Evolutionary conservation across 139 green algal genomes (phyloP).

Genomic region (Chlorella sp.): DNA sequence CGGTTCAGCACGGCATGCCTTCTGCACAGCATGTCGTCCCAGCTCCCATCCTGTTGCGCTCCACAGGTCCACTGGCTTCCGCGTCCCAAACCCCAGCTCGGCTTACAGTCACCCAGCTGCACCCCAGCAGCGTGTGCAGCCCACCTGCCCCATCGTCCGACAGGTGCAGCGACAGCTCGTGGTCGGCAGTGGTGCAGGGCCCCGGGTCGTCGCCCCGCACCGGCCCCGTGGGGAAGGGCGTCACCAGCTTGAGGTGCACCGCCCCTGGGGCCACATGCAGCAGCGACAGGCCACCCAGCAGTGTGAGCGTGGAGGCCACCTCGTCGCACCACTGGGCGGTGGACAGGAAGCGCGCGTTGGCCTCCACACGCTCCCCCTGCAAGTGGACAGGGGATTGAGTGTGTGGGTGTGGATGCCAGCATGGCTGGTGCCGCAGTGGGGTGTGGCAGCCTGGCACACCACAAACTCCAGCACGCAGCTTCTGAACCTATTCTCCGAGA

Average conservation of each 20-base stretch:
- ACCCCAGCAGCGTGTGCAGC: no score
- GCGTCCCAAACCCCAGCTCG: no score
- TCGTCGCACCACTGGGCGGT: conserved; percentile 35
- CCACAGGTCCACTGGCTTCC: no score
- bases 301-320: conserved; percentile 12
- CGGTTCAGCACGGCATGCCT: no score
- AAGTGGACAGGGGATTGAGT: background rate
- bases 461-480: no score
- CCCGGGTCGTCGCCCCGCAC: conserved; percentile 7
- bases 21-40: no score
- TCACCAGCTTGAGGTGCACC: conserved; percentile 40
- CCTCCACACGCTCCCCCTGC: conserved; percentile 19
- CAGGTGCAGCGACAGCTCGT: conserved; percentile 23
- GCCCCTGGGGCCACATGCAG: background rate
- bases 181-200: conserved; percentile 13
- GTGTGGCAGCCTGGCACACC: no score
- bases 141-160: background rate
- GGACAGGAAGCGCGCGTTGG: conserved; percentile 25
- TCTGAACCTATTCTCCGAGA: no score
- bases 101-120: no score
- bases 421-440: no score
- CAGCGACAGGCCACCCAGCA: conserved; percentile 39
- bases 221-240: background rate
- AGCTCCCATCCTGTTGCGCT: no score
- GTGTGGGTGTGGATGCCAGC: no score